phyloP scores from a whole-genome alignment of 176 grass and related monocot species.

The Miscanthus lutarioriparius region DNA sequence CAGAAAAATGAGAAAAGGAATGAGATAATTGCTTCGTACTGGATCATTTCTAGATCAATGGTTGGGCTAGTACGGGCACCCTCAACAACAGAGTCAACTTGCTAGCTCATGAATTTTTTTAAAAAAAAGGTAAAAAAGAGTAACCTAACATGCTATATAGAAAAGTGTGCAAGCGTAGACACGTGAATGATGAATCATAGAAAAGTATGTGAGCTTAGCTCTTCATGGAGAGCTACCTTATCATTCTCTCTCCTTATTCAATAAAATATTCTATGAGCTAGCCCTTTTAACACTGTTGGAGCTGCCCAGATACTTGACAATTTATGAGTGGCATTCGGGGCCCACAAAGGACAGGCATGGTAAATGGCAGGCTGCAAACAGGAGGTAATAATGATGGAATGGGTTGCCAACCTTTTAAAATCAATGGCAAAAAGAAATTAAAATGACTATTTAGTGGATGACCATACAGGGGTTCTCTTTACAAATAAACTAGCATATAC shows the following conservation, averaged over 20 bases:
- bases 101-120: not conserved
- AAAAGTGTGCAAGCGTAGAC: too few species aligned
- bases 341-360: not conserved
- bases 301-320: not conserved
- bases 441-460: not conserved
- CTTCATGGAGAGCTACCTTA: not conserved
- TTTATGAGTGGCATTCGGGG: not conserved
- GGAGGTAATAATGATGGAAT: not conserved
- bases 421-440: not conserved
- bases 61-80: not conserved
- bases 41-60: not conserved
- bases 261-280: not conserved
- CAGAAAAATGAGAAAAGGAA: not conserved
- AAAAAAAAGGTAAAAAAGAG: not conserved
- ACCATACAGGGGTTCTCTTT: not conserved
- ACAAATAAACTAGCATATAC: slow-evolving; percentile 5
- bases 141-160: too few species aligned
- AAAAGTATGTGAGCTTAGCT: too few species aligned
- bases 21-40: not conserved
- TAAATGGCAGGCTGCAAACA: not conserved
- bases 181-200: too few species aligned
- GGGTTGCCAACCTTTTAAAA: not conserved
- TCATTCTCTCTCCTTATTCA: not conserved
- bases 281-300: not conserved
- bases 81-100: too few species aligned